phyloP scores from a whole-genome alignment of 2,329 filamentous ascomycete genomes.

The Pyrenophora graminea region DNA sequence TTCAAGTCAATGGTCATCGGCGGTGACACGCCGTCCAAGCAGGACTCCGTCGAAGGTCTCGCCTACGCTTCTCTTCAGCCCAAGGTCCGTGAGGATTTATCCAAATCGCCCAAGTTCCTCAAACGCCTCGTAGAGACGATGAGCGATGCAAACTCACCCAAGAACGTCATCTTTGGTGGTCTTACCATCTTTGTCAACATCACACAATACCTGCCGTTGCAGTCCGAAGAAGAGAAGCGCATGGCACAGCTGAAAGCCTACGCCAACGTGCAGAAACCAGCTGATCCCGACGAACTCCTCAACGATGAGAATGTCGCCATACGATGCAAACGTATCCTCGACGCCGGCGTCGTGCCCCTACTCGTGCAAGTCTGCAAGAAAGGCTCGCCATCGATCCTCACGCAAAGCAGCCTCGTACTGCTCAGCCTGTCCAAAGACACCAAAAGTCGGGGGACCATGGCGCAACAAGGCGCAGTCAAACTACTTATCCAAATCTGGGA shows the following conservation, averaged over 20 bases:
- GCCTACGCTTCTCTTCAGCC: slow-evolving; percentile 89
- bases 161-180: slow-evolving; percentile 77
- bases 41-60: slow-evolving; percentile 83
- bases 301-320: slow-evolving; percentile 74
- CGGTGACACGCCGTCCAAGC: slow-evolving; percentile 61
- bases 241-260: slow-evolving; percentile 93
- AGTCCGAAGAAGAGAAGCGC: slow-evolving; percentile 89
- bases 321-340: slow-evolving; percentile 78
- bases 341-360: slow-evolving; percentile 75
- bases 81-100: slow-evolving; percentile 80
- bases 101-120: slow-evolving; percentile 69
- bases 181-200: slow-evolving; percentile 86
- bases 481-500: slow-evolving; percentile 75
- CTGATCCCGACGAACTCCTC: slow-evolving; percentile 68
- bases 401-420: slow-evolving; percentile 75
- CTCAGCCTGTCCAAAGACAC: slow-evolving; percentile 76
- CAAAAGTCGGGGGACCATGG: slow-evolving; percentile 74
- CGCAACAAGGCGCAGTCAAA: slow-evolving; percentile 91
- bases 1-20: slow-evolving; percentile 68
- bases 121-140: slow-evolving; percentile 70
- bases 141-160: slow-evolving; percentile 41
- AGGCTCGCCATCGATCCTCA: slow-evolving; percentile 70
- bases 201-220: slow-evolving; percentile 74
- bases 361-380: slow-evolving; percentile 76
- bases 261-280: slow-evolving; percentile 75